These are phyloP conservation scores for Epichloe uncinata DNA, from an alignment of 2,329 filamentous ascomycete species.

Conservation along the genomic window DNA sequence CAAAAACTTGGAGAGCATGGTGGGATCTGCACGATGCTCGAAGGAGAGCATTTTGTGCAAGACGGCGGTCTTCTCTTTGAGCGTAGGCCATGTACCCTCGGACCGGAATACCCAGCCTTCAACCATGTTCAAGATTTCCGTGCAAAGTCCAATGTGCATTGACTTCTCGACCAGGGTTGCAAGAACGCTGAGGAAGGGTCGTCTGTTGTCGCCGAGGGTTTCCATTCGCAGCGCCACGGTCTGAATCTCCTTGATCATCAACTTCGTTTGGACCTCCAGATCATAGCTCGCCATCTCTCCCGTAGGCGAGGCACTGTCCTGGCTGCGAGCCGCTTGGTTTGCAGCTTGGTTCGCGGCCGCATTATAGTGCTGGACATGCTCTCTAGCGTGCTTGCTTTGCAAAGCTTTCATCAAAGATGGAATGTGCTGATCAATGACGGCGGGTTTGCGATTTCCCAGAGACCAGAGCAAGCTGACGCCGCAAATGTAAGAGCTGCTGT, in stretches of 20 bases:
- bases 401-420: slow-evolving; percentile 82
- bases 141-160: slow-evolving; percentile 70
- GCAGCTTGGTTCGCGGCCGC: slow-evolving; percentile 39
- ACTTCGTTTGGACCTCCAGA: slow-evolving; percentile 71
- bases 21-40: slow-evolving; percentile 69
- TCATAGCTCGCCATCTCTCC: slow-evolving; percentile 59
- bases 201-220: slow-evolving; percentile 73
- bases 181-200: slow-evolving; percentile 89
- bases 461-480: slow-evolving; percentile 93
- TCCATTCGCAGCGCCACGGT: slow-evolving; percentile 88
- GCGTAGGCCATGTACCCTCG: slow-evolving; percentile 86
- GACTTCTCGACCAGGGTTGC: slow-evolving; percentile 94
- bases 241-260: slow-evolving; percentile 93
- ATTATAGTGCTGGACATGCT: slow-evolving; percentile 72
- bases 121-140: slow-evolving; percentile 87
- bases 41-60: slow-evolving; percentile 99
- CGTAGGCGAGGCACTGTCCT: slow-evolving; percentile 39
- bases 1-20: slow-evolving; percentile 82
- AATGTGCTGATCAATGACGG: slow-evolving; percentile 83
- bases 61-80: slow-evolving; percentile 98
- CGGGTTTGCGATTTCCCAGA: slow-evolving; percentile 69
- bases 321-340: slow-evolving; percentile 28
- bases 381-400: slow-evolving; percentile 80
- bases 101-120: slow-evolving; percentile 94
- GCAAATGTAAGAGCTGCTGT: slow-evolving; percentile 66